Base-by-base conservation (phyloP, 108 stramenopile genomes). In the Skeletonema menzelii region DNA sequence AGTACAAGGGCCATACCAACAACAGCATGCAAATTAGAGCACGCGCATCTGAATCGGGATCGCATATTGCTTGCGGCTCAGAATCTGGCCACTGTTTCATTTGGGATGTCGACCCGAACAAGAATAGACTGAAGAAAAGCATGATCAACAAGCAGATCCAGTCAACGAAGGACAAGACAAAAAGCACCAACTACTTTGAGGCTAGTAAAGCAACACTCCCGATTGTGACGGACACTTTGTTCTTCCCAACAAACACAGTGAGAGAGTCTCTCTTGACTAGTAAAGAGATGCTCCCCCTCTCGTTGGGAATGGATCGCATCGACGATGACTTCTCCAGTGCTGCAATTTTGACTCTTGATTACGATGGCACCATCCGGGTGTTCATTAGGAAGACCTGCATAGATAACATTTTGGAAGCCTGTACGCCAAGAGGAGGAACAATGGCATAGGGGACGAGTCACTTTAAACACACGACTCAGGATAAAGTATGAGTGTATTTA, bases 1-100 rank as follows among this genome's bases (percentile, higher is more conserved):
- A 93, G 67, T 93, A 86, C 83, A 93, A 93, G 79, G 91, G 91
- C 14, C 76, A 88, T 35, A 77, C 57, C 14, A 91, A 93, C 61
- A 85, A 73, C 55, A 75, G 65, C 32, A 87, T 91, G 84, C 91
- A 91, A 75, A 91, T 93, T 79, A 75, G 80, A 34, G 91, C 91
- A 42, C 79, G 80, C 20, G 75, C 87, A 62, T 84, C 83, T 56
- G 79, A 85, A 42, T 86, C 86, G 69, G 88, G 85, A 79, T 86
- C n/a, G n/a, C 38, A 58, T 60, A 86, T 91, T 24, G 86, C 89
- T 30, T 79, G 76, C 44, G 91, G 89, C 8, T 86, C 85, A 28
- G 91, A 92, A 69, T 77, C 85, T 22, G 91, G 91, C 6, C 75
- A 86, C 28, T 87, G 87, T 13, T 76, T 79, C 42, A 65, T 88